Conservation (phyloP, 2,329 filamentous ascomycete species). For the Zalaria sp. region DNA sequence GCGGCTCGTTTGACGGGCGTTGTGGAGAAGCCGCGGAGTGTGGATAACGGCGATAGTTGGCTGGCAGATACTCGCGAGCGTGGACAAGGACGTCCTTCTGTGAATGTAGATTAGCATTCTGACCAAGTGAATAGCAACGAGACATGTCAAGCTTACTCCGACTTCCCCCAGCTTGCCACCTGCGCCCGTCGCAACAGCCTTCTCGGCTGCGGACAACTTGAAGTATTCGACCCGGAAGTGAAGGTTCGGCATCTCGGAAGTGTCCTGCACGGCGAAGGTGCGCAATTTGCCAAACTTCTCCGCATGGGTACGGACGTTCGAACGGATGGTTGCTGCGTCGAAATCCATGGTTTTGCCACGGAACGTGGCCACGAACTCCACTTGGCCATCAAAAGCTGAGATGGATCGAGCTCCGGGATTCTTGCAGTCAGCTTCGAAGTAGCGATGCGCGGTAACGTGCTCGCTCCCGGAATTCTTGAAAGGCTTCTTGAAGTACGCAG, state of each 20-base stretch:
- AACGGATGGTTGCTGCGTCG: conserved; percentile 4
- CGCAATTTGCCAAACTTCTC: conserved; percentile 10
- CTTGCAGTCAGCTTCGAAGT: background rate
- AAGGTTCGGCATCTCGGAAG: conserved; percentile 5
- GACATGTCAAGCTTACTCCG: background rate
- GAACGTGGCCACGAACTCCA: conserved; percentile 10
- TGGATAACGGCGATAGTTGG: too few species aligned
- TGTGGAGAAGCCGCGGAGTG: too few species aligned
- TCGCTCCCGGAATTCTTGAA: conserved; percentile 3
- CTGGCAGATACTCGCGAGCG: background rate
- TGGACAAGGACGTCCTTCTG: conserved; percentile 1
- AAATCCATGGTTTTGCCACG: conserved; percentile 6
- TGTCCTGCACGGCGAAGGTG: conserved; percentile 8
- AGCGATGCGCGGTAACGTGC: conserved; percentile 7
- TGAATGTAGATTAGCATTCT: background rate
- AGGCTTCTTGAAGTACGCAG: conserved; percentile 6
- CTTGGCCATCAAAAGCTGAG: conserved; percentile 14
- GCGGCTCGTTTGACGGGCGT: too few species aligned
- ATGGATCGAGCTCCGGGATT: conserved; percentile 1
- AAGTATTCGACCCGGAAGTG: conserved; percentile 16
- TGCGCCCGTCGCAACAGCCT: background rate
- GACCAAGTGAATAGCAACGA: too few species aligned
- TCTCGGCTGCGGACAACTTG: conserved; percentile 10
- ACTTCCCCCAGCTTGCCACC: background rate
- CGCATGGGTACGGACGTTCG: conserved; percentile 8